These are phyloP conservation scores for Patellifolia procumbens DNA, from an alignment of 179 eudicot species.

Conservation along the genomic window DNA sequence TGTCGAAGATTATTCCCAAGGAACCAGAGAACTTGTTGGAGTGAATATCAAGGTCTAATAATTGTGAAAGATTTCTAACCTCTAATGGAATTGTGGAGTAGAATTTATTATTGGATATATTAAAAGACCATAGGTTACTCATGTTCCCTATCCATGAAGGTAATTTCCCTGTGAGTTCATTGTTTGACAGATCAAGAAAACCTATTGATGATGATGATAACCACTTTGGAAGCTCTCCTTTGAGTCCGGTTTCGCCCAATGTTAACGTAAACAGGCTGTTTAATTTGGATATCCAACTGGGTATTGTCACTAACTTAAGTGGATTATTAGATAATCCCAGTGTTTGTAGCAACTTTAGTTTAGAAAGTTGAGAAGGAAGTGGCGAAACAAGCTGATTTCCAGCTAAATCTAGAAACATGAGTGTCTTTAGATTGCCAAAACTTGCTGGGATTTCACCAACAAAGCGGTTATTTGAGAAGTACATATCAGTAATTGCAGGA, in stretches of 20 bases:
- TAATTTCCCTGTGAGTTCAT: constrained; percentile 53
- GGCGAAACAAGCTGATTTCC: constrained; percentile 35
- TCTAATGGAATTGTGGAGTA: constrained; percentile 43
- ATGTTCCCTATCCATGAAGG: constrained; percentile 78
- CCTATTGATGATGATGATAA: constrained; percentile 19
- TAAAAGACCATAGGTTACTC: constrained; percentile 54
- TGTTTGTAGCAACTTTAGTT: too few species aligned
- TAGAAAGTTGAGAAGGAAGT: too few species aligned
- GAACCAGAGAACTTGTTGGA: constrained; percentile 60
- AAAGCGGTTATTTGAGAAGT: constrained; percentile 52
- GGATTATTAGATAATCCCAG: too few species aligned
- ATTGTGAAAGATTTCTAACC: constrained; percentile 43
- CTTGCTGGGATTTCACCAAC: constrained; percentile 58
- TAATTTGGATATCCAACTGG: too few species aligned
- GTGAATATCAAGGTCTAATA: constrained; percentile 61
- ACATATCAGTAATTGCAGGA: constrained; percentile 42
- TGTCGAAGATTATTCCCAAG: constrained; percentile 38
- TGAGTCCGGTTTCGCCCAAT: constrained; percentile 6
- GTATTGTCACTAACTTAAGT: too few species aligned
- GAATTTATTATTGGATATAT: constrained; percentile 64
- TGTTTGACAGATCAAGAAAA: constrained; percentile 53
- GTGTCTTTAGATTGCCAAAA: constrained; percentile 46
- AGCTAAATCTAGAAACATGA: constrained; percentile 24
- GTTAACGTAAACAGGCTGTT: not conserved
- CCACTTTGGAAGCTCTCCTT: constrained; percentile 18